phyloP scores from a whole-genome alignment of 129 eudicot species.

The Artemisia tridentata region DNA sequence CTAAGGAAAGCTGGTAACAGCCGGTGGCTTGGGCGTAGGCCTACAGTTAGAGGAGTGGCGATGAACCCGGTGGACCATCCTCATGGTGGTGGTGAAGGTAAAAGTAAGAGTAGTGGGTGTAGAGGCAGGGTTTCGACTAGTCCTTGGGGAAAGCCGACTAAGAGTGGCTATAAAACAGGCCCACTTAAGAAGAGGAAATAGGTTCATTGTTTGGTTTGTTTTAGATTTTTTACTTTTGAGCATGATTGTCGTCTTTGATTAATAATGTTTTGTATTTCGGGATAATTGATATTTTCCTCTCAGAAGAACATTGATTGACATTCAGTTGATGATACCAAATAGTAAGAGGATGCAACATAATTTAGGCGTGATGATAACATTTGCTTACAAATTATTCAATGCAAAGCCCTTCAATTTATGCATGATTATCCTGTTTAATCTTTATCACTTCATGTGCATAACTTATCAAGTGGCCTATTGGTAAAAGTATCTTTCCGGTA shows the following conservation, averaged over 20 bases:
- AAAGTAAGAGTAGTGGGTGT: conserved; percentile 77
- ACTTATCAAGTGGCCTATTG: no score
- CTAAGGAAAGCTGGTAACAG: conserved; percentile 74
- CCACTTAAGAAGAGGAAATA: conserved; percentile 60
- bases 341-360: no score
- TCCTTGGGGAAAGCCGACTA: conserved; percentile 90
- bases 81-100: conserved; percentile 97
- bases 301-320: no score
- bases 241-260: conserved; percentile 6
- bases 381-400: no score
- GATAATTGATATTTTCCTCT: not conserved
- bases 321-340: no score
- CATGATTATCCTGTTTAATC: no score
- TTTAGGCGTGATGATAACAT: no score
- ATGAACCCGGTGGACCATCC: conserved; percentile 96
- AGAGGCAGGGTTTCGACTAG: conserved; percentile 50
- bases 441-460: no score
- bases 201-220: conserved; percentile 10
- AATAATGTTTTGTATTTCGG: conserved; percentile 17
- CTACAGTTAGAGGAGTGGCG: conserved; percentile 77
- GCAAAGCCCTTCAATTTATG: no score
- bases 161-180: conserved; percentile 77
- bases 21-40: conserved; percentile 78
- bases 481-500: no score
- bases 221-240: conserved; percentile 21